Evolutionary conservation across 192 early-diverging fungal species (phyloP).

Genomic region (Geranomyces michiganensis): DNA sequence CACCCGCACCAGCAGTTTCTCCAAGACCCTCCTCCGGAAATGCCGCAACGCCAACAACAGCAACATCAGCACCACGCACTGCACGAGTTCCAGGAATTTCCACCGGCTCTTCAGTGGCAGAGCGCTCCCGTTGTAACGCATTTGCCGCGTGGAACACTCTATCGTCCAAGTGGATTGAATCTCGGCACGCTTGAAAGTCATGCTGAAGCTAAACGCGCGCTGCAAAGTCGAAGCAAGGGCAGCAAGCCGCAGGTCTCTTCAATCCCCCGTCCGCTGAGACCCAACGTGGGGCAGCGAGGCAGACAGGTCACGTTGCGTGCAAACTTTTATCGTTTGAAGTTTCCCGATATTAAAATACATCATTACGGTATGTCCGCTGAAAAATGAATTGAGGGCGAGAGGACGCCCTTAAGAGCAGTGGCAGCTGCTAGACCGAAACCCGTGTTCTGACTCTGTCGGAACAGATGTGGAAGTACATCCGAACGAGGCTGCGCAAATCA

Average conservation of each 20-base stretch:
- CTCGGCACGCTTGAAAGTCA: slow-evolving; percentile 1
- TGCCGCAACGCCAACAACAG: too few relatives aligned
- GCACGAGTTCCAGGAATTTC: too few relatives aligned
- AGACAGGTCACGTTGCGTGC: slow-evolving; percentile 2
- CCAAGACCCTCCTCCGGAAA: too few relatives aligned
- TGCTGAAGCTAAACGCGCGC: background rate
- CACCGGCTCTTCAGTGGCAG: too few relatives aligned
- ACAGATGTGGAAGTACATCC: slow-evolving; percentile 24
- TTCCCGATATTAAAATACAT: slow-evolving; percentile 15
- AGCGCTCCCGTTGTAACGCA: too few relatives aligned
- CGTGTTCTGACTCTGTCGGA: too few relatives aligned
- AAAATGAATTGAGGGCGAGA: too few relatives aligned
- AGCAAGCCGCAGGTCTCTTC: background rate
- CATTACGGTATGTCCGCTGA: slow-evolving; percentile 28
- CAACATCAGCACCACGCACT: too few relatives aligned
- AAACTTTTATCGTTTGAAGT: slow-evolving; percentile 16
- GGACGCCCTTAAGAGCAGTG: background rate
- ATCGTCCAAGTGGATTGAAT: slow-evolving; percentile 5
- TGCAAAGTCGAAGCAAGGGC: background rate
- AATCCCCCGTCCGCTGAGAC: slow-evolving; percentile 11
- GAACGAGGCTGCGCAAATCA: background rate
- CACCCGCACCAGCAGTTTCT: background rate
- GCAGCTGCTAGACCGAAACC: background rate
- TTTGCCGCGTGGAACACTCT: background rate
- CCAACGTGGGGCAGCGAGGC: slow-evolving; percentile 6